Conservation (phyloP, 2,329 filamentous ascomycete genomes). For the Apiospora phragmitis region DNA sequence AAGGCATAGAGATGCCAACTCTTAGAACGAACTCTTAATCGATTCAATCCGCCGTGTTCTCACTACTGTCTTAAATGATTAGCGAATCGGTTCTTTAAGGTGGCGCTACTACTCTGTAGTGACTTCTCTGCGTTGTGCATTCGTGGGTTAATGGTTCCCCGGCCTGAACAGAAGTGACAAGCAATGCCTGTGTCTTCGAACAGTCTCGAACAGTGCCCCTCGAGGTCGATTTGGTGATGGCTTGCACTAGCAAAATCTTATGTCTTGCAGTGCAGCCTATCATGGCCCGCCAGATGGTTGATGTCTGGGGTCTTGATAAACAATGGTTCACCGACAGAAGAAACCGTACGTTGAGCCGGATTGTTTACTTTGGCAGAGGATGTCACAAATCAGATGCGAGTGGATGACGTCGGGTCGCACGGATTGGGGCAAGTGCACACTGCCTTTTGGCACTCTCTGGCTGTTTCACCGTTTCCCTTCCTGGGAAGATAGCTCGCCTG, state of each 20-base stretch:
- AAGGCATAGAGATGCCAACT: neutral
- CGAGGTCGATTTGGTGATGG: neutral
- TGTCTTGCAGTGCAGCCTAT: neutral
- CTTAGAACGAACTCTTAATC: neutral
- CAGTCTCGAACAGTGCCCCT: neutral
- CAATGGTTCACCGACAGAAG: conserved; percentile 3
- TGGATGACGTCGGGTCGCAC: neutral
- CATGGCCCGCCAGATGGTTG: neutral
- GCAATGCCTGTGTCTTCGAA: neutral
- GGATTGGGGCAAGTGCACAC: neutral
- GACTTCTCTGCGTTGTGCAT: neutral
- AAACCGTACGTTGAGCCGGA: neutral
- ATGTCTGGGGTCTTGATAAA: neutral
- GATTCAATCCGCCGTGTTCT: neutral
- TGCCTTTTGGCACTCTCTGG: too few species aligned
- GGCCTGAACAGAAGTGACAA: neutral
- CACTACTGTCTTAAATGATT: neutral
- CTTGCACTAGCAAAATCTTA: conserved; percentile 3
- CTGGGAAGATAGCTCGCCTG: neutral
- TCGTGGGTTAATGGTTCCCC: neutral
- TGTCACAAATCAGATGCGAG: neutral
- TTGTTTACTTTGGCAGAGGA: neutral
- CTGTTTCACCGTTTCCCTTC: neutral
- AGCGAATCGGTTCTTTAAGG: neutral
- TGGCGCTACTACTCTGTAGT: neutral